A percentile compares a stretch with the other conserved stretches of the same genome.
These are phyloP conservation scores for Stephania japonica DNA, from an alignment of 164 flowering plant genomes.

Conservation along the genomic window DNA sequence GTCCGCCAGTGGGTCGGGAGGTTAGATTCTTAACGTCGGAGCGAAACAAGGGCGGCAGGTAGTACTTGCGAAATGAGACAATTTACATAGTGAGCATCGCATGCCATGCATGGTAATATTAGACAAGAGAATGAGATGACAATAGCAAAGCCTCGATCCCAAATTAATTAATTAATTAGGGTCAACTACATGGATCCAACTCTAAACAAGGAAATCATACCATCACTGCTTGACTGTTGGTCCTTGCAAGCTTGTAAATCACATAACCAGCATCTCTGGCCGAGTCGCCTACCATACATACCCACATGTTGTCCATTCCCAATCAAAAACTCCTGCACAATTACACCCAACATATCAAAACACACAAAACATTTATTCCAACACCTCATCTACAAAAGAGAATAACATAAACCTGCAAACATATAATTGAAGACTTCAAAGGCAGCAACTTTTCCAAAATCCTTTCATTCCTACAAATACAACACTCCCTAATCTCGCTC, in stretches of 20 bases:
- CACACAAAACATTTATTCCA: not conserved
- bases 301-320: slow-evolving; percentile 23
- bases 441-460: slow-evolving; percentile 20
- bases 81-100: too few species aligned
- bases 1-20: too few species aligned
- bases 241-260: slow-evolving; percentile 24
- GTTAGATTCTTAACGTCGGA: too few species aligned
- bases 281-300: slow-evolving; percentile 25
- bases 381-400: not conserved
- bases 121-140: too few species aligned
- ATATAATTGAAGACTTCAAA: slow-evolving; percentile 20
- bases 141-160: too few species aligned
- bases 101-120: too few species aligned
- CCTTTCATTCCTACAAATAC: slow-evolving; percentile 19
- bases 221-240: slow-evolving; percentile 31
- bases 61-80: too few species aligned
- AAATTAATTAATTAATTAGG: too few species aligned
- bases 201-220: slow-evolving; percentile 9
- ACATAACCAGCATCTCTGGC: slow-evolving; percentile 23
- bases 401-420: slow-evolving; percentile 23
- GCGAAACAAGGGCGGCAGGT: too few species aligned
- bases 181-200: too few species aligned
- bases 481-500: slow-evolving; percentile 22
- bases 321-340: slow-evolving; percentile 26
- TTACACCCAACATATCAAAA: not conserved